A percentile compares a stretch with the other conserved stretches of the same genome.
Evolutionary conservation across 768 basidiomycete species (phyloP).

Genomic region (Boletus tomentosulus): DNA sequence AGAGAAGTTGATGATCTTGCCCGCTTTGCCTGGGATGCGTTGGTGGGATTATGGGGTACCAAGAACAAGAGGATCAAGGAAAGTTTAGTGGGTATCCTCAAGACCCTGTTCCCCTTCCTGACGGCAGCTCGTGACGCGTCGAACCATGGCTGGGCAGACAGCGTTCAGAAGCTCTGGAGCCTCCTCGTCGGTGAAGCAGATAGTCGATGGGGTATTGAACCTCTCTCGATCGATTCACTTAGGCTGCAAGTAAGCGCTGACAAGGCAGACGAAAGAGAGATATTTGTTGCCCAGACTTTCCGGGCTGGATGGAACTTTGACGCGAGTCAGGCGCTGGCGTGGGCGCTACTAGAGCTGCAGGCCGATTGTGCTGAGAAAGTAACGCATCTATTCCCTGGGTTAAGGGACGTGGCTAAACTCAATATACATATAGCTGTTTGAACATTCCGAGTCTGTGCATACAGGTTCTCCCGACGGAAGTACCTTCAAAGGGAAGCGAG

Average conservation of each 20-base stretch:
- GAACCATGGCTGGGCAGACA: conserved; percentile 41
- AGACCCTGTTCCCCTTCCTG: conserved; percentile 69
- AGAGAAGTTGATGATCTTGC: conserved; percentile 59
- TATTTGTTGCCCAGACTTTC: conserved; percentile 66
- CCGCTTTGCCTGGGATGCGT: conserved; percentile 51
- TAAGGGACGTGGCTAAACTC: conserved; percentile 1
- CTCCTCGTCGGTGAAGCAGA: conserved; percentile 60
- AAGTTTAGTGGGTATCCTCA: conserved; percentile 68
- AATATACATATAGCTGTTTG: conserved; percentile 47
- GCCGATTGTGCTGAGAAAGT: conserved; percentile 76
- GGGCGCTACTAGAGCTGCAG: conserved; percentile 76
- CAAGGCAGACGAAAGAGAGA: conserved; percentile 21
- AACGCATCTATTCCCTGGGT: conserved; percentile 8
- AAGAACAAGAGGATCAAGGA: conserved; percentile 78
- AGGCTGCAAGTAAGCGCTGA: conserved; percentile 45
- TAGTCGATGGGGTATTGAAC: conserved; percentile 59
- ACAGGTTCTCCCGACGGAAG: conserved; percentile 33
- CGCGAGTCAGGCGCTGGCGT: conserved; percentile 62
- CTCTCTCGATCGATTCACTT: conserved; percentile 61
- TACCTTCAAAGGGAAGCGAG: conserved; percentile 44
- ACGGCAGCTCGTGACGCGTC: conserved; percentile 34
- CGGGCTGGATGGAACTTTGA: conserved; percentile 73
- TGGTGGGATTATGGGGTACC: conserved; percentile 74
- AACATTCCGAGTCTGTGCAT: conserved; percentile 54
- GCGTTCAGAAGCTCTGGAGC: conserved; percentile 50